Evolutionary conservation across 495 filamentous ascomycete species (phyloP), one percentile per base, ranked within the genome.

Genomic region (Friedmanniomyces endolithicus): DNA sequence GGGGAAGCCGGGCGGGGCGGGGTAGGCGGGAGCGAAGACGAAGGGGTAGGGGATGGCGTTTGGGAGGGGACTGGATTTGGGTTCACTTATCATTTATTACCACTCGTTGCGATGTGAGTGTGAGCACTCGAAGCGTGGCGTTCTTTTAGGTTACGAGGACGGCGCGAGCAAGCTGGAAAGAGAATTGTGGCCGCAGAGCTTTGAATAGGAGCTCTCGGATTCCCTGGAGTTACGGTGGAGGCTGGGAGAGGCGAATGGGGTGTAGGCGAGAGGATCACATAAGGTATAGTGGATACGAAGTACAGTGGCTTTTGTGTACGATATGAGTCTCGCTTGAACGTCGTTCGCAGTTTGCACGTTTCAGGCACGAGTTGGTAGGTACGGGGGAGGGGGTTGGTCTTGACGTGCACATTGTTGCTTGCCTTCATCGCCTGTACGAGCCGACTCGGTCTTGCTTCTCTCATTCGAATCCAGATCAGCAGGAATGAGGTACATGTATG

Each of bases 1-100:
- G 56, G 60, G 63, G 48, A 62, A 63, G 55, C 58, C 58, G 34
- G 52, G 57, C 6, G 27, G 50, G 50, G 11, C n/a, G 29, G 24
- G 44, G 20, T 23, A 14, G n/a, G n/a, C n/a, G n/a, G n/a, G n/a
- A n/a, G n/a, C n/a, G n/a, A n/a, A n/a, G n/a, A n/a, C n/a, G n/a
- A n/a, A n/a, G n/a, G n/a, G n/a, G n/a, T n/a, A 47, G 19, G 20
- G 8, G 19, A 3, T 47, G 2, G 17, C 7, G 47, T 14, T 47
- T 47, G 44, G 44, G 6, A 9, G 19, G 47, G 11, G 29, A 34
- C 16, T 47, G 3, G 12, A n/a, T 7, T 45, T 45, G n/a, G n/a
- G n/a, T n/a, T n/a, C n/a, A n/a, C n/a, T n/a, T n/a, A n/a, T n/a
- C n/a, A n/a, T 45, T 16, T 35, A 11, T 16, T 45, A 45, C 9